These are phyloP conservation scores for Fusarium sp. DNA, from an alignment of 2,329 filamentous ascomycete species.

Conservation along the genomic window DNA sequence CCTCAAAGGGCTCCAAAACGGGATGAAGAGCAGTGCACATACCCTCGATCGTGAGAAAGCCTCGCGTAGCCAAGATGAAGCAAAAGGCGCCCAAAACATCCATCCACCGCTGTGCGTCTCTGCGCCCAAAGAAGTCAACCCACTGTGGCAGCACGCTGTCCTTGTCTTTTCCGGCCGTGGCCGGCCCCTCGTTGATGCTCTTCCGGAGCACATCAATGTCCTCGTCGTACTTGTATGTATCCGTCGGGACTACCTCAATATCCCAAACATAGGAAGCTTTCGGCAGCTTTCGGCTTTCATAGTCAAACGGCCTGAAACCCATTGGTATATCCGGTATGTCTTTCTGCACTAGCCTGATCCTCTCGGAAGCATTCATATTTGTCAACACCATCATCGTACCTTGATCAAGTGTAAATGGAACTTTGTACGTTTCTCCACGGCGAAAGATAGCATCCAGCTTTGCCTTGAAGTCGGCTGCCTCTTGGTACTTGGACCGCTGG, in stretches of 20 bases:
- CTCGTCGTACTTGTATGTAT: constrained; percentile 67
- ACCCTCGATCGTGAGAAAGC: constrained; percentile 62
- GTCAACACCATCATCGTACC: constrained; percentile 72
- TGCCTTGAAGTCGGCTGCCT: constrained; percentile 68
- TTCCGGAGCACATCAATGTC: constrained; percentile 55
- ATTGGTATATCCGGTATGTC: constrained; percentile 71
- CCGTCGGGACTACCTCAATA: constrained; percentile 69
- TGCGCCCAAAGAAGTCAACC: constrained; percentile 72
- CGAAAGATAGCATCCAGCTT: constrained; percentile 66
- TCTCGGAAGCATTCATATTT: constrained; percentile 69
- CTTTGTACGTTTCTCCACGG: constrained; percentile 50
- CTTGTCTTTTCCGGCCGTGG: constrained; percentile 51
- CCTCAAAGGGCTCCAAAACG: constrained; percentile 70
- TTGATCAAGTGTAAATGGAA: constrained; percentile 68
- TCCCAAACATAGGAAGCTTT: constrained; percentile 72
- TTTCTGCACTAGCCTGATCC: constrained; percentile 61
- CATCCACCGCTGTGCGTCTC: constrained; percentile 69
- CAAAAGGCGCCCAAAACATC: constrained; percentile 69
- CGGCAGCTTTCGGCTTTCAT: constrained; percentile 74
- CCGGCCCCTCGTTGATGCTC: constrained; percentile 52
- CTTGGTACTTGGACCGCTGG: constrained; percentile 62
- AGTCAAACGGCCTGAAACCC: constrained; percentile 75
- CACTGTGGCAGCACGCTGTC: constrained; percentile 71
- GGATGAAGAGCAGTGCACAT: constrained; percentile 66
- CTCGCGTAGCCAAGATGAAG: constrained; percentile 69